These are phyloP conservation scores for Danielozyma ontarioensis DNA, from an alignment of 805 yeast genomes.

Conservation along the genomic window DNA sequence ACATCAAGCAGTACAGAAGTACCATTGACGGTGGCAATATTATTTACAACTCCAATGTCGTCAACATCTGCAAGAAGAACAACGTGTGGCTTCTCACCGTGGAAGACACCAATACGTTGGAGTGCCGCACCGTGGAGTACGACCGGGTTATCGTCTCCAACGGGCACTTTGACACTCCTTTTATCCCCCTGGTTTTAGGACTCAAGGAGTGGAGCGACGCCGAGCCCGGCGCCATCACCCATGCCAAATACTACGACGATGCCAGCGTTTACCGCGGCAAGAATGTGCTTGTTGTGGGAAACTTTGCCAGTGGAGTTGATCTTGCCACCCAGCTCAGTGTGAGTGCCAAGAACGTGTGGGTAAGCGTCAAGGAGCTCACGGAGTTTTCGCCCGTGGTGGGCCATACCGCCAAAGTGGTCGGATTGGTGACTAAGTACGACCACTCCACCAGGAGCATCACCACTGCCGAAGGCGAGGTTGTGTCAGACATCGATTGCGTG, in stretches of 20 bases:
- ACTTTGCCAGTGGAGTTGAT: constrained; percentile 5
- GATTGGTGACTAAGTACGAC: constrained; percentile 5
- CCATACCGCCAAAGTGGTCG: constrained; percentile 15
- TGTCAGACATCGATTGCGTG: constrained; percentile 21
- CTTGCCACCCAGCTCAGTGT: constrained; percentile 9
- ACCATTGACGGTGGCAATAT: constrained; percentile 9
- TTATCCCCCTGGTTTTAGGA: constrained; percentile 16
- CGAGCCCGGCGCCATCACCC: constrained; percentile 12
- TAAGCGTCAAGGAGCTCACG: constrained; percentile 19
- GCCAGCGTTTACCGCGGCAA: constrained; percentile 7
- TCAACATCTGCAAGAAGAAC: constrained; percentile 8
- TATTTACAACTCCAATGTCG: constrained; percentile 6
- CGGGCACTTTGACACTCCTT: constrained; percentile 20
- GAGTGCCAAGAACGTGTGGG: constrained; percentile 9
- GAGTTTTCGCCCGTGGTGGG: constrained; percentile 6
- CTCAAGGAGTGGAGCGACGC: constrained; percentile 14
- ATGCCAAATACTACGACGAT: constrained; percentile 15
- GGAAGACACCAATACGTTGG: background rate
- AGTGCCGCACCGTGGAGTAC: constrained; percentile 4
- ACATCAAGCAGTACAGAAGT: constrained; percentile 10
- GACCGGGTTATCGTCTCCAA: constrained; percentile 21
- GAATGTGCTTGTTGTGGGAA: constrained; percentile 2
- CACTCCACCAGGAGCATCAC: constrained; percentile 13
- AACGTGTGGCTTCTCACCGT: constrained; percentile 3
- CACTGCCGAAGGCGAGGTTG: constrained; percentile 19